Base-by-base conservation (phyloP, 176 grass and related monocot genomes). In the Lolium perenne region DNA sequence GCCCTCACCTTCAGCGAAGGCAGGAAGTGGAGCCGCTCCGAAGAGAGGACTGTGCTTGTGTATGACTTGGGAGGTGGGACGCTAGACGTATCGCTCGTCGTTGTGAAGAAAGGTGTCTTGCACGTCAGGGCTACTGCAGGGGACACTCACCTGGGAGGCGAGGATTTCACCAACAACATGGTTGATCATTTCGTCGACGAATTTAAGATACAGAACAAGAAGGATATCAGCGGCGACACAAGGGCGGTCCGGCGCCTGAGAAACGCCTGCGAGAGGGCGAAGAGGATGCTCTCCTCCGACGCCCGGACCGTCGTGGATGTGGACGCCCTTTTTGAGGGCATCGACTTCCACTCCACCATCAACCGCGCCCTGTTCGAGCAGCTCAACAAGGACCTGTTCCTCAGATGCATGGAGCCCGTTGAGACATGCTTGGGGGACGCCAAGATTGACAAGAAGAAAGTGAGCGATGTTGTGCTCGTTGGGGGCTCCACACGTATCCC, bases 401-500 rank as follows among this genome's bases (percentile, higher is more conserved):
- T 5, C 5, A 66, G 1, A 66, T 66, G 63, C 26, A 66, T 32
- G 26, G 26, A 66, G 26, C 63, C 26, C 0, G 4, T 66, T 35
- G 13, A 7, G 5, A 35, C 0, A 2, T 66, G 63, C 63, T 66
- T 66, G 14, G 1, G 0, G 12, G 63, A 66, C 14, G 63, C 63
- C 26, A 3, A 38, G 26, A 66, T 66, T 26, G 26, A 66, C 26
- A 38, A 3, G 26, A 35, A 0, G 13, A 2, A 38, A 38, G 63
- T 66, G 13, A 26, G 38, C 6, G 63, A 66, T 1, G 14, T 66
- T 66, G 63, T 66, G 26, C 26, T 66, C 63, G 63, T 38, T 0
- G 26, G 63, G 26, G 63, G 63, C 1, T 66, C 13, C 26, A 66
- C 63, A 32, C 13, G 93, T 11, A 95, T 95, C 26, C 90, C 90